Conservation (phyloP, 495 filamentous ascomycete genomes). For the Aspergillus kassunensis region DNA sequence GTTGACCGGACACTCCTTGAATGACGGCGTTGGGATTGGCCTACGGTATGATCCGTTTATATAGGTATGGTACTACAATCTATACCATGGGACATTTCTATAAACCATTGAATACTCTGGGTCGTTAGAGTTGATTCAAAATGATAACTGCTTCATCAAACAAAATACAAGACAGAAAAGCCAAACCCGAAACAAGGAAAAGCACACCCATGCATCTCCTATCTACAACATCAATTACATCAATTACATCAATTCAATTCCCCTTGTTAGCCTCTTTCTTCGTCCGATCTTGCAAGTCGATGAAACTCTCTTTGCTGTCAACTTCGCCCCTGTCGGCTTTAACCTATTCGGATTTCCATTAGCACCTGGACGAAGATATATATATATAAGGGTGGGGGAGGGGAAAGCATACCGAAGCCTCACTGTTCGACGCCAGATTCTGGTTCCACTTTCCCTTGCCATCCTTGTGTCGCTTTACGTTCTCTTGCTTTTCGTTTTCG, state of each 20-base stretch:
- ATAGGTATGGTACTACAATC: background rate
- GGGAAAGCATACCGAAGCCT: conserved; percentile 59
- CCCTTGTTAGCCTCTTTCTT: conserved; percentile 25
- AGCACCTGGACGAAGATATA: background rate
- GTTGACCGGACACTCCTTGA: conserved; percentile 7
- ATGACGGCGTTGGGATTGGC: conserved; percentile 2
- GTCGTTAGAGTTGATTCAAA: background rate
- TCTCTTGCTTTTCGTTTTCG: conserved; percentile 70
- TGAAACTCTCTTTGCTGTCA: conserved; percentile 40
- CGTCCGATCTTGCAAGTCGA: conserved; percentile 50
- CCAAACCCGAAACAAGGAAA: no score
- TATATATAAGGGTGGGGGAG: background rate
- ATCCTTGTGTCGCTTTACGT: conserved; percentile 62
- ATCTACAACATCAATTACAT: no score
- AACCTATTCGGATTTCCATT: conserved; percentile 39
- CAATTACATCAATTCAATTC: conserved; percentile 3
- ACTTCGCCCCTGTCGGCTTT: conserved; percentile 62
- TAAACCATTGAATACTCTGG: no score
- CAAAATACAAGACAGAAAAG: background rate
- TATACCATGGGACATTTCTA: no score
- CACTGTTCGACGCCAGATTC: conserved; percentile 73
- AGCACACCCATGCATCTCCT: no score
- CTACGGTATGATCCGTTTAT: background rate
- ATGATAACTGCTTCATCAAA: no score
- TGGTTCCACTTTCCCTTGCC: conserved; percentile 80